Conservation (phyloP, 2,329 filamentous ascomycete genomes). For the Xylariaceae sp. region DNA sequence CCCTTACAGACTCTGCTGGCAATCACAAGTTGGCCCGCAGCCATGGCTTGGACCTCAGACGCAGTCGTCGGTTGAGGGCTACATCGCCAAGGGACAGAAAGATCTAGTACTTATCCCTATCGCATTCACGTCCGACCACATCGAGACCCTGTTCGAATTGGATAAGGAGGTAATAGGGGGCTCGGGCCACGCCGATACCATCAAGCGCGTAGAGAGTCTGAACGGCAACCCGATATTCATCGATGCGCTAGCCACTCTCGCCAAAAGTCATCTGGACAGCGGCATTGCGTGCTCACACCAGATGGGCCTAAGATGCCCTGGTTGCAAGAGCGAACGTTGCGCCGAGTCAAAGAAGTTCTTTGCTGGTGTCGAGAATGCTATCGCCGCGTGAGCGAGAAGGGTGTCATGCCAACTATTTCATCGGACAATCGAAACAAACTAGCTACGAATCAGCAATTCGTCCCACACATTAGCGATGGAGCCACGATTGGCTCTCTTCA, state of each 20-base stretch:
- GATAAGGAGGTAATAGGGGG: constrained; percentile 94
- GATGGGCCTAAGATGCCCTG: constrained; percentile 87
- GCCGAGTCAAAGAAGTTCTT: constrained; percentile 69
- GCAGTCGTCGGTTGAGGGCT: constrained; percentile 76
- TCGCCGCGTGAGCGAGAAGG: constrained; percentile 20
- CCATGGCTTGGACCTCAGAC: constrained; percentile 97
- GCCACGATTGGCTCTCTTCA: too few species aligned
- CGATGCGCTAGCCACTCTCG: constrained; percentile 79
- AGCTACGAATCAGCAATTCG: too few species aligned
- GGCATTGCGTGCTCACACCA: constrained; percentile 68
- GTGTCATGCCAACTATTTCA: neutral
- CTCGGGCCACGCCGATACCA: constrained; percentile 66
- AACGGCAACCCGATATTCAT: constrained; percentile 93
- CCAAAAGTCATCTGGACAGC: constrained; percentile 69
- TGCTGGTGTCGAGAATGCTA: constrained; percentile 33
- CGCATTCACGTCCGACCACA: constrained; percentile 98
- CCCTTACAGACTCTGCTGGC: constrained; percentile 92
- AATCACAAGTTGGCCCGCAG: constrained; percentile 92
- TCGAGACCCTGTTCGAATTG: constrained; percentile 92
- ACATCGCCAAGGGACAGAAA: constrained; percentile 85
- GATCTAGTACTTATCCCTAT: constrained; percentile 90
- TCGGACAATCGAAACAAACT: neutral
- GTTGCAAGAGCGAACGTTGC: constrained; percentile 86
- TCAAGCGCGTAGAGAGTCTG: constrained; percentile 86
- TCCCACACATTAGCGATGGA: too few species aligned